Evolutionary conservation across 2,329 filamentous ascomycete genomes (phyloP).

Genomic region (Plenodomus biglobosus): DNA sequence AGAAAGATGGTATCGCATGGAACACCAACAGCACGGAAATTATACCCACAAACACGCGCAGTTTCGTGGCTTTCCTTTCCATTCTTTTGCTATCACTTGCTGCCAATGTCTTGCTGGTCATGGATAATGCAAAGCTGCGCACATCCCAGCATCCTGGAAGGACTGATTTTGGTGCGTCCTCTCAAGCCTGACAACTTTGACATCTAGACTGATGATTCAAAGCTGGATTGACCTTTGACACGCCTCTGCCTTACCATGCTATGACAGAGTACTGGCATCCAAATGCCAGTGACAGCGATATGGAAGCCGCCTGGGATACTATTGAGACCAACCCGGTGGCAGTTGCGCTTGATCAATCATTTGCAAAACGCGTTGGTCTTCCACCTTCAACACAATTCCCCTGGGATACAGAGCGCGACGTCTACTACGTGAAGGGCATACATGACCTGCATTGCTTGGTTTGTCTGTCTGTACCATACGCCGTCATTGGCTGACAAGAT

Average conservation of each 20-base stretch:
- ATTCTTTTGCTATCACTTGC: slow-evolving; percentile 34
- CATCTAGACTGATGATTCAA: slow-evolving; percentile 7
- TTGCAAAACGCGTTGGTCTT: slow-evolving; percentile 25
- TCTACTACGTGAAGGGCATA: slow-evolving; percentile 41
- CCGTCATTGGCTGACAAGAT: not conserved
- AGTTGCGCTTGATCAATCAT: slow-evolving; percentile 34
- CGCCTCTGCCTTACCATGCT: slow-evolving; percentile 27
- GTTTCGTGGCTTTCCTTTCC: slow-evolving; percentile 30
- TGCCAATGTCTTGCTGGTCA: slow-evolving; percentile 32
- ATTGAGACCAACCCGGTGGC: slow-evolving; percentile 39
- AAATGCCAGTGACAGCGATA: slow-evolving; percentile 25
- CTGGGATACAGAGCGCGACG: slow-evolving; percentile 40
- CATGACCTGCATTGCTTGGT: slow-evolving; percentile 42
- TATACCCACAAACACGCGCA: slow-evolving; percentile 28
- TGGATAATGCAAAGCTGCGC: slow-evolving; percentile 29
- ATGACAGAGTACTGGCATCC: slow-evolving; percentile 37
- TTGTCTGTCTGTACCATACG: not conserved
- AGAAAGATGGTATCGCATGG: slow-evolving; percentile 27
- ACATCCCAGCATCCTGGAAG: slow-evolving; percentile 10
- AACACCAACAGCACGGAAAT: slow-evolving; percentile 28
- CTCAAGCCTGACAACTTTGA: not conserved
- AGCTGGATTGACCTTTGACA: slow-evolving; percentile 35
- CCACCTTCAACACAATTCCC: slow-evolving; percentile 34
- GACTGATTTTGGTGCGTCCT: not conserved
- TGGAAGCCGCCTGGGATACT: slow-evolving; percentile 39